phyloP scores from a whole-genome alignment of 2,329 filamentous ascomycete species.

The Verticillium albo-atrum region DNA sequence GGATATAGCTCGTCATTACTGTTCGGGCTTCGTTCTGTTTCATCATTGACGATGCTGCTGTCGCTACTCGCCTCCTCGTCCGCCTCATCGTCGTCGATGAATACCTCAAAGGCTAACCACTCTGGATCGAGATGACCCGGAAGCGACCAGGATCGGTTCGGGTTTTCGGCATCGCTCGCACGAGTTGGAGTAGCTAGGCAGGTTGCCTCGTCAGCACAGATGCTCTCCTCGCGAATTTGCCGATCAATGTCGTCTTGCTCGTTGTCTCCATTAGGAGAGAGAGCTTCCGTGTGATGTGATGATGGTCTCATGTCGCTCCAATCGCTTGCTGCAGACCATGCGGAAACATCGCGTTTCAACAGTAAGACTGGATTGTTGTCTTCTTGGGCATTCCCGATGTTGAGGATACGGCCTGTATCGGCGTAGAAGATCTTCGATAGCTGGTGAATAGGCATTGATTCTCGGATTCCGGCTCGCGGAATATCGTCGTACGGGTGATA shows the following conservation, averaged over 20 bases:
- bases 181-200: background rate
- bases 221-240: constrained; percentile 37
- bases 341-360: constrained; percentile 66
- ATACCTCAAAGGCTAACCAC: constrained; percentile 90
- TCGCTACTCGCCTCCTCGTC: constrained; percentile 18
- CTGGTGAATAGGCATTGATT: constrained; percentile 48
- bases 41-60: background rate
- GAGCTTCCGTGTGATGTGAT: constrained; percentile 2
- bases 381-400: constrained; percentile 58
- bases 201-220: constrained; percentile 4
- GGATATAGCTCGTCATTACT: background rate
- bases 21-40: background rate
- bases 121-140: constrained; percentile 77
- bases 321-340: constrained; percentile 49
- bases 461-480: constrained; percentile 40
- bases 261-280: constrained; percentile 16
- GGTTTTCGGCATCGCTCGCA: background rate
- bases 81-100: constrained; percentile 54
- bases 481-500: constrained; percentile 35
- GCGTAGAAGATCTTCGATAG: constrained; percentile 92
- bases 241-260: constrained; percentile 41
- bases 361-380: constrained; percentile 70
- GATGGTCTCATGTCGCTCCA: constrained; percentile 24
- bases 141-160: constrained; percentile 46
- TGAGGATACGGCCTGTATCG: constrained; percentile 83